Percentiles rank a stretch among this genome's conserved stretches.
phyloP scores from a whole-genome alignment of 257 asterid genomes.

The Solanum virginianum region DNA sequence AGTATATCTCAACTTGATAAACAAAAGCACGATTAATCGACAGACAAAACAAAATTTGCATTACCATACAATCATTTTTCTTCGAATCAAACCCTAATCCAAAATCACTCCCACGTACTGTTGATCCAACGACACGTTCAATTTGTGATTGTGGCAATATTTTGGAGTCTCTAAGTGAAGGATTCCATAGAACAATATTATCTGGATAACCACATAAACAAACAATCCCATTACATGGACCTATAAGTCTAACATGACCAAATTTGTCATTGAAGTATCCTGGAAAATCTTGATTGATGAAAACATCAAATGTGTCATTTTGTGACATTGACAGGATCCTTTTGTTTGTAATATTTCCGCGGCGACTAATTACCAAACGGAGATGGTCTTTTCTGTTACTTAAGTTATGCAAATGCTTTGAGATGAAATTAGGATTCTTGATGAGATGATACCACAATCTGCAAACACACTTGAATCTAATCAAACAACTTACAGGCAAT shows the following conservation, averaged over 20 bases:
- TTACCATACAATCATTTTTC: conserved; percentile 28
- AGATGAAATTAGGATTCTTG: conserved; percentile 16
- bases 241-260: conserved; percentile 36
- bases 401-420: conserved; percentile 4
- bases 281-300: conserved; percentile 22
- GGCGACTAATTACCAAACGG: conserved; percentile 24
- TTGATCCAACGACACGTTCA: conserved; percentile 13
- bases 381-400: neutral
- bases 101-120: conserved; percentile 37
- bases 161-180: conserved; percentile 27
- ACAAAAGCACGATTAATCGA: neutral
- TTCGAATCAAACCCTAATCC: conserved; percentile 35
- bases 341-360: conserved; percentile 22
- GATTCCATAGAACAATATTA: conserved; percentile 45
- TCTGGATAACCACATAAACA: conserved; percentile 46
- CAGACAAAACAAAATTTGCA: conserved; percentile 34
- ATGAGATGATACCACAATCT: conserved; percentile 27
- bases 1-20: conserved; percentile 41
- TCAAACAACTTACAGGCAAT: conserved; percentile 17
- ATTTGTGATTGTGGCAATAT: conserved; percentile 16
- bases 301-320: neutral
- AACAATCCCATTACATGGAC: conserved; percentile 43
- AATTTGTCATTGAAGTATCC: conserved; percentile 22
- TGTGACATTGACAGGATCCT: conserved; percentile 23
- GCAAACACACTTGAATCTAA: conserved; percentile 36